Evolutionary conservation across 176 grass and related monocot genomes (phyloP), one percentile per base, ranked within the genome.

Genomic region (Musa acuminata): DNA sequence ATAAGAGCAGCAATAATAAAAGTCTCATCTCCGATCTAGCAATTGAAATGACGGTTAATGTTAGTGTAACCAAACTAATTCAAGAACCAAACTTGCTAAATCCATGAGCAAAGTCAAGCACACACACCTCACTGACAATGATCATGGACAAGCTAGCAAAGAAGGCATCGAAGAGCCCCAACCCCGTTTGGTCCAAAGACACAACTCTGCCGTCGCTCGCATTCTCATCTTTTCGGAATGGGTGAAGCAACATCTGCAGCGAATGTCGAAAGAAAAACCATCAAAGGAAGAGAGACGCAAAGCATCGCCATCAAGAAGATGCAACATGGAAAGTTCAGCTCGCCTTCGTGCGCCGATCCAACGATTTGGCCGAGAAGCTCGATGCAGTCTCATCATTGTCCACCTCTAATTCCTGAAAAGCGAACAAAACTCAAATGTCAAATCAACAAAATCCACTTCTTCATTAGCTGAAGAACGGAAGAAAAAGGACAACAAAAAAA

Each of bases 1-100:
- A 98, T 93, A 48, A 98, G 86, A 64, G 95, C 95, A 60, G 95
- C 95, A 16, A 98, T 98, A 70, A 98, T 98, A 84, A 93, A 94
- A 52, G 90, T 98, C 81, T 93, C 95, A 54, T 98, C 95, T 11
- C 95, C 95, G 77, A 98, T 87, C 95, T 98, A 68, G 13, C 7
- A 70, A 62, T 43, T 43, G 35, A 43, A 43, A 6, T 43, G 35
- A 43, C 35, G 35, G 35, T 3, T 43, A 43, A 43, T 43, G 35
- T 6, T 43, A 43, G n/a, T 49, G 51, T 23, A 71, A 85, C 53
- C 12, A 60, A 70, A 59, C 73, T 24, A 13, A 25, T 51, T 9
- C 9, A 29, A 71, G 9, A 43, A 43, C 35, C 35, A 43, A 43
- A 43, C 35, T 43, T 43, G 35, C 35, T 3, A 68, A 67, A 57